A percentile compares a stretch with the other conserved stretches of the same genome.
Conservation (phyloP, 768 basidiomycete genomes). For the Suillus spraguei region DNA sequence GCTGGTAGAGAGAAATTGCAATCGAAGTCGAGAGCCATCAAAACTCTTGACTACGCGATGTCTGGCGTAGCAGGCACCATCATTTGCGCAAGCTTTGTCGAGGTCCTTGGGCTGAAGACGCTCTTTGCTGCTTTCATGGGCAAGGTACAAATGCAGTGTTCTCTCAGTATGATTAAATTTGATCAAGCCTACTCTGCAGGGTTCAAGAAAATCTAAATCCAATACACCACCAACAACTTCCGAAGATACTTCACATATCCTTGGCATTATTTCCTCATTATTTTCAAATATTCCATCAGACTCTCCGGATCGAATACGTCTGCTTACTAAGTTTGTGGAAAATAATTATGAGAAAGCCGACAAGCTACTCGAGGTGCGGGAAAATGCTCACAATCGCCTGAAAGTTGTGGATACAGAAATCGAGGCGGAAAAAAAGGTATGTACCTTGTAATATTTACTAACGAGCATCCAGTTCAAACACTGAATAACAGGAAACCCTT, state of each 20-base stretch:
- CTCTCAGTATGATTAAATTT: neutral
- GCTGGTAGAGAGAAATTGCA: constrained; percentile 74
- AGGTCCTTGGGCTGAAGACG: constrained; percentile 84
- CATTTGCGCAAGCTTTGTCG: constrained; percentile 84
- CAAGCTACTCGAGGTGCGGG: constrained; percentile 86
- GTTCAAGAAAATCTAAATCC: constrained; percentile 66
- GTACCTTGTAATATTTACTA: constrained; percentile 16
- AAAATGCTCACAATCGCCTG: constrained; percentile 64
- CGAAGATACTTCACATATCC: constrained; percentile 85
- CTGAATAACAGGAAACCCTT: constrained; percentile 46
- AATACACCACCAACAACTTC: constrained; percentile 51
- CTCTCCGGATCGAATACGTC: constrained; percentile 73
- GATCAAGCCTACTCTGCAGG: constrained; percentile 28
- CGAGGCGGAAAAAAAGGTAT: constrained; percentile 65
- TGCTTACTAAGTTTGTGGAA: constrained; percentile 95
- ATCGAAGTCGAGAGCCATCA: constrained; percentile 83
- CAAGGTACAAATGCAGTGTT: constrained; percentile 54
- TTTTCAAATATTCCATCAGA: constrained; percentile 88
- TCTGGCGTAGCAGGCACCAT: constrained; percentile 70
- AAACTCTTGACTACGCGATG: constrained; percentile 89
- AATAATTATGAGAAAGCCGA: constrained; percentile 92
- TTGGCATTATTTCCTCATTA: constrained; percentile 87
- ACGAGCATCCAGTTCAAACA: neutral
- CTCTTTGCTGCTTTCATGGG: constrained; percentile 94
- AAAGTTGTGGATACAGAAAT: constrained; percentile 67